Base-by-base conservation (phyloP, 2,329 filamentous ascomycete genomes). In the Fusarium agapanthi region DNA sequence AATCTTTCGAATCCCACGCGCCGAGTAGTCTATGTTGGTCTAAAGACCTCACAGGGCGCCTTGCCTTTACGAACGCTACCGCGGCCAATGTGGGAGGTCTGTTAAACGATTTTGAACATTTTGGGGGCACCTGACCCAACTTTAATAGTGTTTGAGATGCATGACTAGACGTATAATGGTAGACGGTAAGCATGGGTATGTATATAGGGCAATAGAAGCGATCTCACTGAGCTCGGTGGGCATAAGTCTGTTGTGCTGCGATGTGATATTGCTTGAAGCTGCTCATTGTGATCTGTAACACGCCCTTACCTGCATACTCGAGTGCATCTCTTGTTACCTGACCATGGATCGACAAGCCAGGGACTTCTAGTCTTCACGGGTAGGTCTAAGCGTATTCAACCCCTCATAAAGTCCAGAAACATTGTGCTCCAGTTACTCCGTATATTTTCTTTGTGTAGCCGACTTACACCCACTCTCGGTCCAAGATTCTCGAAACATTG, bases 11-110 rank as follows among this genome's bases (percentile, higher is more conserved):
- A 90, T 72, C 92, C 94, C 6, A 88, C 90, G 20, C 88, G 91
- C 58, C 89, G 93, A 57, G 92, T 96, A 70, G 94, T 96, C 13
- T 97, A 97, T 77, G 91, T 98, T 28, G 93, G 93, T 7, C 84
- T 95, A 69, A 90, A 88, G 78, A 87, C 88, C 72, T 72, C 81
- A 38, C 80, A 78, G 8, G 75, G 59, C 74, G 67, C 69, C 68
- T 67, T 68, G 73, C 57, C 71, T 74, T 65, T 68, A 64, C 79
- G 22, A 82, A 86, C 61, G 30, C 79, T 92, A 48, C 90, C 90
- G 6, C 84, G 87, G 34, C 90, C 91, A 10, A 79, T 93, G 74
- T 92, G 90, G 89, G 88, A 91, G 76, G 80, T 90, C 53, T 89
- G 86, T 75, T 88, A 72, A 84, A 51, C n/a, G 40, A 26, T 45